phyloP scores from a whole-genome alignment of 106 monocot species.

The Dendrobium huoshanense region DNA sequence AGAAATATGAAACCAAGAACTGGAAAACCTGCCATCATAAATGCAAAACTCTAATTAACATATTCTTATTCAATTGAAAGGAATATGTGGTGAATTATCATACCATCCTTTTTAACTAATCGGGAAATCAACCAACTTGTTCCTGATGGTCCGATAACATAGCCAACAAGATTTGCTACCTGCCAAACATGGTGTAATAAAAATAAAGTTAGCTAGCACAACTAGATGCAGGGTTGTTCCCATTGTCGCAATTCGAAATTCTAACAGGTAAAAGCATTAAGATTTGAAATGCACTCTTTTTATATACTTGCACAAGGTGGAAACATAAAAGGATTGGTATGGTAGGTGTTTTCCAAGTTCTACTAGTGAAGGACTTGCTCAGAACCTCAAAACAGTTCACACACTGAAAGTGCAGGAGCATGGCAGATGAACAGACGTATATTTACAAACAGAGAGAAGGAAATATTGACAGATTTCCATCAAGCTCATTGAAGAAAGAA shows the following conservation, averaged over 20 bases:
- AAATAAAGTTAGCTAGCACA: background rate
- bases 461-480: background rate
- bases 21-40: constrained; percentile 34
- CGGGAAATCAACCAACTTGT: constrained; percentile 58
- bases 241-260: background rate
- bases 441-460: background rate
- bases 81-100: background rate
- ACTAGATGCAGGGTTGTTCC: background rate
- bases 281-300: too few species aligned
- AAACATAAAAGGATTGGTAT: background rate
- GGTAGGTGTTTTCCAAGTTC: too few species aligned
- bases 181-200: constrained; percentile 10
- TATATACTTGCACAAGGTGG: background rate
- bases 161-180: constrained; percentile 90
- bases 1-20: constrained; percentile 49
- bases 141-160: constrained; percentile 74
- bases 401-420: background rate
- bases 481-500: background rate
- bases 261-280: background rate
- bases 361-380: too few species aligned
- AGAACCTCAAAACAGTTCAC: background rate
- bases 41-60: background rate
- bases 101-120: constrained; percentile 67
- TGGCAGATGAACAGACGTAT: background rate
- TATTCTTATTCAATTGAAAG: background rate